Conservation (phyloP, 192 early-diverging fungal species). For the Rhizoclosmatium sp. region DNA sequence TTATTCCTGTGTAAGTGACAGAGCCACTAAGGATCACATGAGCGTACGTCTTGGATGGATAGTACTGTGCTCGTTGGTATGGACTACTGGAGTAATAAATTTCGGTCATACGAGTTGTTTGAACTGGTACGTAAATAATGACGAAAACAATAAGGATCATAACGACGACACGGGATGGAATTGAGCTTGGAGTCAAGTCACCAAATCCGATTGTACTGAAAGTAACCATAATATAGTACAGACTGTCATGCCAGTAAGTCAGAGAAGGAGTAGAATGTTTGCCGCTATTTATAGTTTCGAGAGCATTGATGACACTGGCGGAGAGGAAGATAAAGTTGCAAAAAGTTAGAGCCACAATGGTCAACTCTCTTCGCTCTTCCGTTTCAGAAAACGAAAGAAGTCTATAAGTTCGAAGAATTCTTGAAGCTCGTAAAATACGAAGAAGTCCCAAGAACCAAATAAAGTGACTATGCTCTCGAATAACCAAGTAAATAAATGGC, state of each 20-base stretch:
- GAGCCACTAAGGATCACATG: conserved; percentile 59
- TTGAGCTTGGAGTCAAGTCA: conserved; percentile 58
- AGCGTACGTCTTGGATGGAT: conserved; percentile 20
- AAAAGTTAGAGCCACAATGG: conserved; percentile 56
- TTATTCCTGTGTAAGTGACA: conserved; percentile 45
- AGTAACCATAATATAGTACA: conserved; percentile 67
- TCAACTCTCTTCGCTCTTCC: conserved; percentile 60
- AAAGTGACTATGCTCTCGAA: conserved; percentile 52
- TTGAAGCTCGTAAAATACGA: conserved; percentile 58
- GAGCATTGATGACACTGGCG: conserved; percentile 62
- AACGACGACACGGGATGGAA: conserved; percentile 57
- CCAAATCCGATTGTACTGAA: conserved; percentile 67
- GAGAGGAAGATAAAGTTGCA: conserved; percentile 63
- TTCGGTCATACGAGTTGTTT: conserved; percentile 59
- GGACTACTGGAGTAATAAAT: conserved; percentile 52
- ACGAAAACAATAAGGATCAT: conserved; percentile 63
- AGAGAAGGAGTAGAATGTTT: conserved; percentile 36
- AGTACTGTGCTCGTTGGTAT: conserved; percentile 58
- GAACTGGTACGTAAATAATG: conserved; percentile 58
- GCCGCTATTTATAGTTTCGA: conserved; percentile 49
- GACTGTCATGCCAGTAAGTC: conserved; percentile 59
- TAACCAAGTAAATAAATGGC: conserved; percentile 60
- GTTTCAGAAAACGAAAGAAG: conserved; percentile 59
- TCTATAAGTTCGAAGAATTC: conserved; percentile 61
- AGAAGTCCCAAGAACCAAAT: conserved; percentile 64